Base-by-base conservation (phyloP, 1,284 basidiomycete genomes). In the Ceratobasidium sp. region DNA sequence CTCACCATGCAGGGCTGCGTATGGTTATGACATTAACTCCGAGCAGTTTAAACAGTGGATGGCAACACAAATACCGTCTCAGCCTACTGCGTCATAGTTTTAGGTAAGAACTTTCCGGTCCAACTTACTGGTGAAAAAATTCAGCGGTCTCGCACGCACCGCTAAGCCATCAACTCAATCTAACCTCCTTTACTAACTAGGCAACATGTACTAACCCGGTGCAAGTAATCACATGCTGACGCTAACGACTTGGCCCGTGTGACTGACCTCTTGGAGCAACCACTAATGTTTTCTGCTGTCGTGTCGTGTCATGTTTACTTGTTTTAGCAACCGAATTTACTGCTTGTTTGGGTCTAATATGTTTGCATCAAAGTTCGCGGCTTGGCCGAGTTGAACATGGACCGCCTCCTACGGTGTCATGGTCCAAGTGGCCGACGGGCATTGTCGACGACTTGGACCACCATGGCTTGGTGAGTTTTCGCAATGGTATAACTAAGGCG, bases 11-110 rank as follows among this genome's bases (percentile, higher is more conserved):
- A 92, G 91, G 90, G 90, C 92, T 70, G 88, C 90, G 15, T 93
- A 93, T 76, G 93, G 93, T 8, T 95, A 94, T 78, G 92, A 95
- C 75, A 90, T 94, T 73, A 93, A 92, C 75, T 89, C 90, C 2
- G 77, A 85, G 1, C 84, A 91, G 74, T 92, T 92, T 78, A 92
- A 91, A 75, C 85, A 90, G 75, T 92, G 91, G 90, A 84, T 86
- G 42, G 84, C 86, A 2, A 82, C 81, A 69, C 88, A 89, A 74
- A 85, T 88, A 74, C 49, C 34, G 34, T 6, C 22, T 47, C 62
- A 65, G 38, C 49, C 60, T 12, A 6, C 62, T 22, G 15, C 32
- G n/a, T 35, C 62, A 27, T 54, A 35, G 31, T 49, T 32, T 43
- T 31, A 53, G 62, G 62, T 65, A 50, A 65, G 62, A 35, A 17